phyloP scores from a whole-genome alignment of 768 basidiomycete genomes.

The Boletus sp. region DNA sequence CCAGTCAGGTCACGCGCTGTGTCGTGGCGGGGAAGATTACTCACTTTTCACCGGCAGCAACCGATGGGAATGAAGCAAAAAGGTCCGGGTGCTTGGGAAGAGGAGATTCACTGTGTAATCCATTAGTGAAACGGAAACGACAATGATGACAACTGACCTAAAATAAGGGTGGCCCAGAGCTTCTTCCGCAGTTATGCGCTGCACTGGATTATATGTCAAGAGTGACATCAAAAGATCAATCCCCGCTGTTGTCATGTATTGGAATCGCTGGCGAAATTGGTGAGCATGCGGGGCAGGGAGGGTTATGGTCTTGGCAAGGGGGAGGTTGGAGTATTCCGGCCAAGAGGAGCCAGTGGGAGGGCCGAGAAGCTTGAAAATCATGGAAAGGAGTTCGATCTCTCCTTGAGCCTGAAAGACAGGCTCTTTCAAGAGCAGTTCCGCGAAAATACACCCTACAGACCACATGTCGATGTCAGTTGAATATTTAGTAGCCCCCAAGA shows the following conservation, averaged over 20 bases:
- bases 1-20: slow-evolving; percentile 7
- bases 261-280: slow-evolving; percentile 84
- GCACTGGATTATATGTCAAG: slow-evolving; percentile 85
- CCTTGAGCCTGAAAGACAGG: slow-evolving; percentile 97
- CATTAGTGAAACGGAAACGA: slow-evolving; percentile 1
- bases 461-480: slow-evolving; percentile 97
- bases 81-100: slow-evolving; percentile 94
- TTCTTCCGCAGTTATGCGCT: slow-evolving; percentile 85
- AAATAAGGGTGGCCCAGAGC: slow-evolving; percentile 93
- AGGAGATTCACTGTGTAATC: slow-evolving; percentile 67
- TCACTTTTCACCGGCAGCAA: slow-evolving; percentile 94
- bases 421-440: slow-evolving; percentile 91
- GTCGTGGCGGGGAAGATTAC: slow-evolving; percentile 18
- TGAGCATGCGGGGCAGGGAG: slow-evolving; percentile 72
- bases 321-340: slow-evolving; percentile 80
- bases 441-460: slow-evolving; percentile 99
- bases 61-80: slow-evolving; percentile 93
- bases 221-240: slow-evolving; percentile 80
- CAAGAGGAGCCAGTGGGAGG: slow-evolving; percentile 85
- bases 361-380: slow-evolving; percentile 95
- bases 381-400: slow-evolving; percentile 87
- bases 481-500: slow-evolving; percentile 90
- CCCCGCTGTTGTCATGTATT: slow-evolving; percentile 78
- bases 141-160: slow-evolving; percentile 43
- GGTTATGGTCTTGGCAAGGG: slow-evolving; percentile 75